Conservation (phyloP, 371 early-diverging fungal genomes). For the Saksenaea oblongispora region DNA sequence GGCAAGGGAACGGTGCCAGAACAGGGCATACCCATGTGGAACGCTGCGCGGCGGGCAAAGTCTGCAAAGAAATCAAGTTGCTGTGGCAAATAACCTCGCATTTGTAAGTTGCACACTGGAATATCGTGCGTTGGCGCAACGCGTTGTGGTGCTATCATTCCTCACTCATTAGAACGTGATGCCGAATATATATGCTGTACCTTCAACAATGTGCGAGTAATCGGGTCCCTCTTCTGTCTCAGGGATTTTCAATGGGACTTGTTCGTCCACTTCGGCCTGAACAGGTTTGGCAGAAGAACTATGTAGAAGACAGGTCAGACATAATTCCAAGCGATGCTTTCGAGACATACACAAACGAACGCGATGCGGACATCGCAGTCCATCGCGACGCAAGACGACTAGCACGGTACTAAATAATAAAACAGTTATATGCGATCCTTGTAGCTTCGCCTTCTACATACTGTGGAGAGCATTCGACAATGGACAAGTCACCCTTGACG, state of each 20-base stretch:
- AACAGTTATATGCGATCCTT: not conserved
- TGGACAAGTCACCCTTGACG: not conserved
- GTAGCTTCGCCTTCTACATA: not conserved
- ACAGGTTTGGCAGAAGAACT: not conserved
- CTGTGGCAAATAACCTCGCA: constrained; percentile 74
- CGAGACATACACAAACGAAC: not conserved
- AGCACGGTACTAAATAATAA: no score
- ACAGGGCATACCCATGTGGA: constrained; percentile 75
- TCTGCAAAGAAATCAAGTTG: constrained; percentile 87
- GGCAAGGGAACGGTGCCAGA: constrained; percentile 76
- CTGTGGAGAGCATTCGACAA: not conserved
- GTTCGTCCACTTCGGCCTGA: not conserved
- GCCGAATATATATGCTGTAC: not conserved
- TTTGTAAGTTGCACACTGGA: constrained; percentile 74
- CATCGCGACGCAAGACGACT: not conserved
- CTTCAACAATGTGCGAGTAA: not conserved
- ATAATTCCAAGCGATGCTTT: not conserved
- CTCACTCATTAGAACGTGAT: not conserved
- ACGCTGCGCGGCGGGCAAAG: constrained; percentile 84
- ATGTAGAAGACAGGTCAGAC: not conserved
- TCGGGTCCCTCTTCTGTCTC: not conserved
- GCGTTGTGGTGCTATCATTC: constrained; percentile 38
- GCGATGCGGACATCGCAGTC: not conserved
- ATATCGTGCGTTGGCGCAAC: constrained; percentile 60
- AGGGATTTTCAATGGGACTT: not conserved